A percentile compares a stretch with the other conserved stretches of the same genome.
These are phyloP conservation scores for Blastocystis sp. DNA, from an alignment of 352 stramenopile species.

Conservation along the genomic window DNA sequence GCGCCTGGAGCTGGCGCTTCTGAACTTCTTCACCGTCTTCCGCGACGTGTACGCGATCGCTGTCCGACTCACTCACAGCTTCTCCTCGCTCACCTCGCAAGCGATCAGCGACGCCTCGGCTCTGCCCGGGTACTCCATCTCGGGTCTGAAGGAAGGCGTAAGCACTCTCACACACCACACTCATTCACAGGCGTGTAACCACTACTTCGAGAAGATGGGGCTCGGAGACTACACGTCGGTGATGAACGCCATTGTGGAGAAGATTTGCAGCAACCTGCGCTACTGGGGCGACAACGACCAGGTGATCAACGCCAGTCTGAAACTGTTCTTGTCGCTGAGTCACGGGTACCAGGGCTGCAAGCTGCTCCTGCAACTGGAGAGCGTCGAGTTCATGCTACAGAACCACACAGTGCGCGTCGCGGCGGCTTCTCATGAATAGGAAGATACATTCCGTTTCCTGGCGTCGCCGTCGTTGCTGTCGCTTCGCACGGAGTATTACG, in stretches of 20 bases:
- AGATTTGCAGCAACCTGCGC: constrained; percentile 48
- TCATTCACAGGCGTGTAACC: constrained; percentile 18
- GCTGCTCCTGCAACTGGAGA: constrained; percentile 52
- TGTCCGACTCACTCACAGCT: neutral
- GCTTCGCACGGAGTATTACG: constrained; percentile 47
- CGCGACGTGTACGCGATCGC: neutral
- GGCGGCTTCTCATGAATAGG: neutral
- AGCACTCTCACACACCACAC: neutral
- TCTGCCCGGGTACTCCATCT: neutral
- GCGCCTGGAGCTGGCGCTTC: constrained; percentile 45
- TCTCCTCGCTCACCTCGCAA: constrained; percentile 3
- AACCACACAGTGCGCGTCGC: constrained; percentile 41
- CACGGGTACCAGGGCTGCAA: constrained; percentile 60
- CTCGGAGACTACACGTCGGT: constrained; percentile 49
- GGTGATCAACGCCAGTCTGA: constrained; percentile 33
- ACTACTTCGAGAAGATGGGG: constrained; percentile 53
- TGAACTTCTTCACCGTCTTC: constrained; percentile 59
- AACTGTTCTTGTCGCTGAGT: constrained; percentile 62
- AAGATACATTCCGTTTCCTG: constrained; percentile 62
- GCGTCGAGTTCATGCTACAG: constrained; percentile 67
- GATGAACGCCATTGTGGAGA: constrained; percentile 72
- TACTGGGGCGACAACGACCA: constrained; percentile 50
- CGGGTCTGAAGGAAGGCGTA: constrained; percentile 28
- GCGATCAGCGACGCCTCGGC: neutral
- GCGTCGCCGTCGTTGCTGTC: neutral